Conservation (phyloP, 352 stramenopile genomes). For the Phytophthora constricta region DNA sequence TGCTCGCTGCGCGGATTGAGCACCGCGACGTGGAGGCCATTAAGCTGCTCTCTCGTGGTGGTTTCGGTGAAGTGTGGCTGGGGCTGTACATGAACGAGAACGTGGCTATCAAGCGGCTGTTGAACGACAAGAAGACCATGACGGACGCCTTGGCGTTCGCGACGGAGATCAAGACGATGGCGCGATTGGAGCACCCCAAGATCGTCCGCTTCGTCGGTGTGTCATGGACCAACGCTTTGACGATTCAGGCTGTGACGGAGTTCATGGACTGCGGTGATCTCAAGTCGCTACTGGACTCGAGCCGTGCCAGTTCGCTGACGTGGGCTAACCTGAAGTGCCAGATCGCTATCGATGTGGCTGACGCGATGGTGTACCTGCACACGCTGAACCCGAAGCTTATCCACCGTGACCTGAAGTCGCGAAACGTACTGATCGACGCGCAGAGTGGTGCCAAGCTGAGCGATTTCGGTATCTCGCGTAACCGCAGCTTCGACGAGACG, state of each 20-base stretch:
- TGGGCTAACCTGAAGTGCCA: conserved; percentile 74
- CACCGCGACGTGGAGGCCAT: conserved; percentile 57
- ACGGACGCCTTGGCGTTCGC: conserved; percentile 63
- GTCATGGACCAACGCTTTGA: conserved; percentile 66
- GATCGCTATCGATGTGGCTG: conserved; percentile 71
- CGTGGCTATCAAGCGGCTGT: conserved; percentile 69
- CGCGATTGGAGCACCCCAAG: conserved; percentile 66
- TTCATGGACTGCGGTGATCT: conserved; percentile 80
- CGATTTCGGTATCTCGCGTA: conserved; percentile 74
- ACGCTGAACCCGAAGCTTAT: conserved; percentile 70
- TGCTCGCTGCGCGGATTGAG: conserved; percentile 66
- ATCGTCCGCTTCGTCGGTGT: conserved; percentile 76
- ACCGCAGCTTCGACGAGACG: conserved; percentile 59
- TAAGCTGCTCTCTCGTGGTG: conserved; percentile 68
- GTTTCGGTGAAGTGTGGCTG: conserved; percentile 76
- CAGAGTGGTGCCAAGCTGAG: conserved; percentile 67
- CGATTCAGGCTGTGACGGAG: conserved; percentile 68
- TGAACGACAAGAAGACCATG: conserved; percentile 65
- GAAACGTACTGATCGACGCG: conserved; percentile 71
- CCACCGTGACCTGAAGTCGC: conserved; percentile 73
- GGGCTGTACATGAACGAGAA: conserved; percentile 70
- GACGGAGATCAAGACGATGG: conserved; percentile 65
- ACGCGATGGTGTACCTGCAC: conserved; percentile 79
- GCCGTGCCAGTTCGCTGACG: conserved; percentile 43
- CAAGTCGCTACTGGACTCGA: conserved; percentile 53